Conservation (phyloP, 2,329 filamentous ascomycete genomes). For the Colletotrichum godetiae region DNA sequence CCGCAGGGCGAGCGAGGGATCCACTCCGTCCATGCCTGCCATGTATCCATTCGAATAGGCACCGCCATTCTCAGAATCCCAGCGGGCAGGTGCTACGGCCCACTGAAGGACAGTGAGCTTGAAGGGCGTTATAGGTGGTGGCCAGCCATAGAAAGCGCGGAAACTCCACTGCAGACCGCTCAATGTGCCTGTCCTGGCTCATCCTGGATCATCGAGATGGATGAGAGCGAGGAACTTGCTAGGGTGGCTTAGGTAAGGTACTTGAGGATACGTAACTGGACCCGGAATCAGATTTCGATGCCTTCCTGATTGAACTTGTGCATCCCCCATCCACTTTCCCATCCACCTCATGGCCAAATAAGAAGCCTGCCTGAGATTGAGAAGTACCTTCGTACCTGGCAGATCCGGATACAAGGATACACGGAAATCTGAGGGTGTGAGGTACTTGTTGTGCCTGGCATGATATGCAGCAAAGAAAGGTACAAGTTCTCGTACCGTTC, state of each 20-base stretch:
- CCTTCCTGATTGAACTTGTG: slow-evolving; percentile 9
- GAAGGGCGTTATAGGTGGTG: not conserved
- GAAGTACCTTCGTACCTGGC: not conserved
- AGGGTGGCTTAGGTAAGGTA: not conserved
- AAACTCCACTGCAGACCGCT: not conserved
- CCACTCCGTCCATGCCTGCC: too few species aligned
- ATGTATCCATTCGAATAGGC: not conserved
- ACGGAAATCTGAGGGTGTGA: not conserved
- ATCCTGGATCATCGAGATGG: too few species aligned
- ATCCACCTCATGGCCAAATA: not conserved
- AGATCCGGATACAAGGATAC: slow-evolving; percentile 22
- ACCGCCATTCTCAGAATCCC: too few species aligned
- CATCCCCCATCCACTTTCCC: slow-evolving; percentile 29
- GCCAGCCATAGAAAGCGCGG: too few species aligned
- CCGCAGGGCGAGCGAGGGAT: not conserved
- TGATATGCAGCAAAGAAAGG: not conserved
- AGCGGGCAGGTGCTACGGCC: not conserved
- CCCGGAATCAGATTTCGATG: not conserved
- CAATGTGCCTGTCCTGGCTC: not conserved
- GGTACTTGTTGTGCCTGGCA: not conserved
- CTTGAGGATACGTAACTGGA: not conserved
- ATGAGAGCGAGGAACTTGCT: not conserved
- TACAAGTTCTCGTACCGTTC: not conserved
- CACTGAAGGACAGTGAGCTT: not conserved
- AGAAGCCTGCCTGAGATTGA: not conserved